Evolutionary conservation across 2,329 filamentous ascomycete genomes (phyloP).

Genomic region (Penicillium sp.): DNA sequence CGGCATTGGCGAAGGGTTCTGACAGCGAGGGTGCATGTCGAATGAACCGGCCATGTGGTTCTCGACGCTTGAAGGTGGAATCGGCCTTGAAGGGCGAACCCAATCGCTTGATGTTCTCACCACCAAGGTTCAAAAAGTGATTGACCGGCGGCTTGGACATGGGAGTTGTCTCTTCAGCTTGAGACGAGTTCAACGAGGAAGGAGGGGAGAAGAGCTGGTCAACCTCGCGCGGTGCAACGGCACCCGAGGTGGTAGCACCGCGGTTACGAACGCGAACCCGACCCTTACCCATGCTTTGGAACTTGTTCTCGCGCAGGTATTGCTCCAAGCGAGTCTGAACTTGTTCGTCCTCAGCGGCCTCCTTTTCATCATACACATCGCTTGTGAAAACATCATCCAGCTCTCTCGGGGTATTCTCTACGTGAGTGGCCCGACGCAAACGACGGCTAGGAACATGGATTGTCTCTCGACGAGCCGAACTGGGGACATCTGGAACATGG

Average conservation of each 20-base stretch:
- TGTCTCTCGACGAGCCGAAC: constrained; percentile 46
- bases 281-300: constrained; percentile 56
- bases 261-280: constrained; percentile 64
- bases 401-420: constrained; percentile 56
- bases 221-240: constrained; percentile 57
- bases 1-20: constrained; percentile 46
- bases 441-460: constrained; percentile 50
- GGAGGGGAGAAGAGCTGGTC: constrained; percentile 60
- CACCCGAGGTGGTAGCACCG: constrained; percentile 63
- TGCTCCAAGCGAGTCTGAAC: constrained; percentile 60
- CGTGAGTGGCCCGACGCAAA: constrained; percentile 57
- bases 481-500: constrained; percentile 36
- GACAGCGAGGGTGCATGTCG: constrained; percentile 50
- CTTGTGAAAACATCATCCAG: constrained; percentile 48
- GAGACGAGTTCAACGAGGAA: constrained; percentile 36
- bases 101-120: constrained; percentile 50
- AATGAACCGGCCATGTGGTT: constrained; percentile 35
- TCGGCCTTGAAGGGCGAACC: constrained; percentile 54
- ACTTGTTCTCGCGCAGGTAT: constrained; percentile 41
- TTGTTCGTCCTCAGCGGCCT: constrained; percentile 60
- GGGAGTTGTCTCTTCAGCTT: constrained; percentile 29
- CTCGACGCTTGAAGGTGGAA: constrained; percentile 38
- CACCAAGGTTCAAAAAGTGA: constrained; percentile 38
- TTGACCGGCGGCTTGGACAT: constrained; percentile 31
- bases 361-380: constrained; percentile 46